Percentiles rank a stretch among this genome's conserved stretches.
These are phyloP conservation scores for Cyanodermella asteris DNA, from an alignment of 2,329 filamentous ascomycete species.

Conservation along the genomic window DNA sequence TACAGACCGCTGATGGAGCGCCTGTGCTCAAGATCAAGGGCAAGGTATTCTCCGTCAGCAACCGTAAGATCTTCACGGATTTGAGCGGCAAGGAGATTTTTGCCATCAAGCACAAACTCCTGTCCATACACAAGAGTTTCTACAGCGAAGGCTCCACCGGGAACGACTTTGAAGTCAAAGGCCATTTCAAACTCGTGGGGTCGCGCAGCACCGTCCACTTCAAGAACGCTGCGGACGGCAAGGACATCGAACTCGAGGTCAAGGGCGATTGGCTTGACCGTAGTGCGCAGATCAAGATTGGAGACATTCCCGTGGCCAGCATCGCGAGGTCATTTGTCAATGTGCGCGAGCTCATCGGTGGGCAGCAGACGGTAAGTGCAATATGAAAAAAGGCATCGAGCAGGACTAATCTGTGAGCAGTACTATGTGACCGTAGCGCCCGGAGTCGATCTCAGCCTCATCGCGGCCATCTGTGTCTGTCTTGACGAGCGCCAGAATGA, in stretches of 20 bases:
- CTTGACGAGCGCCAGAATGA: conserved; percentile 45
- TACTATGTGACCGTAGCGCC: conserved; percentile 43
- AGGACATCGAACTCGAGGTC: conserved; percentile 28
- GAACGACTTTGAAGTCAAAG: conserved; percentile 15
- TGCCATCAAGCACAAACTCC: conserved; percentile 5
- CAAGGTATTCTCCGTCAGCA: conserved; percentile 4
- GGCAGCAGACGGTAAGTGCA: conserved; percentile 30
- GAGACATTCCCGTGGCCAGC: conserved; percentile 30
- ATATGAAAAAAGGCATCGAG: background rate
- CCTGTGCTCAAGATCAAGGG: conserved; percentile 6
- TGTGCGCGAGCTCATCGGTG: conserved; percentile 33
- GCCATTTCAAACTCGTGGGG: conserved; percentile 4
- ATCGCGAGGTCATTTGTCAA: conserved; percentile 39
- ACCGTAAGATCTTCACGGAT: conserved; percentile 5
- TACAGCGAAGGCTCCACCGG: conserved; percentile 4
- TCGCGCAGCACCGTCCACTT: conserved; percentile 24
- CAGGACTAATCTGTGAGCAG: background rate
- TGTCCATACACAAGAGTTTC: conserved; percentile 4
- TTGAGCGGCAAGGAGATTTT: conserved; percentile 4
- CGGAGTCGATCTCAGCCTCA: conserved; percentile 41
- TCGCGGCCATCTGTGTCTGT: conserved; percentile 45
- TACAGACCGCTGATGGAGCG: conserved; percentile 1
- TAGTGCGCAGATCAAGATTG: conserved; percentile 34
- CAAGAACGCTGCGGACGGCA: conserved; percentile 23
- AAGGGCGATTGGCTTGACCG: conserved; percentile 40